Evolutionary conservation across 768 basidiomycete genomes (phyloP).

Genomic region (Dentipellis sp.): DNA sequence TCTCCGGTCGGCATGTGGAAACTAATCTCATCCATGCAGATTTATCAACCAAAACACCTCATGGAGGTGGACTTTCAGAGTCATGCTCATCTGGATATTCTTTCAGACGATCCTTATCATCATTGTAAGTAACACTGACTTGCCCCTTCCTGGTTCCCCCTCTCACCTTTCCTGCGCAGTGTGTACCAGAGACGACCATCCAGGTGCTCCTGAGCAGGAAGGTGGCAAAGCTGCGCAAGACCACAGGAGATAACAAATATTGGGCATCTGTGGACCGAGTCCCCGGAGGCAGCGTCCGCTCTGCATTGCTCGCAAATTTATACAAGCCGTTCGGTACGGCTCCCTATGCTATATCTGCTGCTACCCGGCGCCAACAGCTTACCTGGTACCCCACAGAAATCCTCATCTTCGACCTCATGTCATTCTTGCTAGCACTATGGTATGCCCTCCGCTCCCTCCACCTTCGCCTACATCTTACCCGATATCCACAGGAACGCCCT

Average conservation of each 20-base stretch:
- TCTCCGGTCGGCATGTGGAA: background rate
- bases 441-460: conserved; percentile 15
- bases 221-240: conserved; percentile 46
- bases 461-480: background rate
- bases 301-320: conserved; percentile 47
- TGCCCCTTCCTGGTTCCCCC: background rate
- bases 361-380: background rate
- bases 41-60: conserved; percentile 32
- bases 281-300: conserved; percentile 29
- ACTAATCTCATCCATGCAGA: background rate
- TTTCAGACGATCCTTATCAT: conserved; percentile 42
- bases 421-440: conserved; percentile 64
- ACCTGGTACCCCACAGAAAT: conserved; percentile 35
- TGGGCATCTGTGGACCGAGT: conserved; percentile 55
- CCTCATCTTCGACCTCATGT: conserved; percentile 62
- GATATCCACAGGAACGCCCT: conserved; percentile 24
- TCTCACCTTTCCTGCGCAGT: conserved; percentile 21
- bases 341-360: background rate
- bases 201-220: conserved; percentile 55
- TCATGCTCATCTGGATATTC: conserved; percentile 62
- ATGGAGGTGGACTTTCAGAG: conserved; percentile 76
- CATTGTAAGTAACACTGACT: conserved; percentile 27
- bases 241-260: conserved; percentile 36
- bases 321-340: conserved; percentile 61
- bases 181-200: conserved; percentile 66